Evolutionary conservation across 164 flowering plant species (phyloP).

Genomic region (Aristolochia contorta): DNA sequence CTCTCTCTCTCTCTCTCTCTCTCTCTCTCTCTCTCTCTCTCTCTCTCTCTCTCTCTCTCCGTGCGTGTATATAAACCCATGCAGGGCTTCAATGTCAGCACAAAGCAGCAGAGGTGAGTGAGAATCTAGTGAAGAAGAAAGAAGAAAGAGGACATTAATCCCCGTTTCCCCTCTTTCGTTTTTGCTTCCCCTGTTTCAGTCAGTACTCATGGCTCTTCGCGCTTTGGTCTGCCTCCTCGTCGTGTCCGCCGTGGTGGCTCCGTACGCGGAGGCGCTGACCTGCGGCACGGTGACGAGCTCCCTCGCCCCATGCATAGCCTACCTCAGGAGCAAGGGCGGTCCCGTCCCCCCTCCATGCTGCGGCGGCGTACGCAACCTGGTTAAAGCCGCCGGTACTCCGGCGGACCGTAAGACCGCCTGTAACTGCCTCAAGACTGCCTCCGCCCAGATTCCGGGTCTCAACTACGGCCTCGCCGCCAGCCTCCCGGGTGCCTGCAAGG

Average conservation of each 20-base stretch:
- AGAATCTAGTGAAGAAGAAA: too few relatives aligned
- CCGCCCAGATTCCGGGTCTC: neutral
- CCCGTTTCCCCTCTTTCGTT: too few relatives aligned
- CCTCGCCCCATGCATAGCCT: neutral
- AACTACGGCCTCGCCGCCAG: neutral
- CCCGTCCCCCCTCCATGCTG: neutral
- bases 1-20: too few relatives aligned
- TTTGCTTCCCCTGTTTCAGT: too few relatives aligned
- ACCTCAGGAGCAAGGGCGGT: neutral
- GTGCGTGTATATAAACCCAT: too few relatives aligned
- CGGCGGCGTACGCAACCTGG: neutral
- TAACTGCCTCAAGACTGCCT: neutral
- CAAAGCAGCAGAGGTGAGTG: too few relatives aligned
- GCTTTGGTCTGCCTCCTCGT: too few relatives aligned
- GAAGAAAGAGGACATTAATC: too few relatives aligned
- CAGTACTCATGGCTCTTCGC: too few relatives aligned
- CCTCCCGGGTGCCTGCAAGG: neutral
- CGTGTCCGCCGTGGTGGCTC: neutral
- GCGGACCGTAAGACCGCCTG: slow-evolving; percentile 1
- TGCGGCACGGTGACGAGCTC: neutral
- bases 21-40: too few relatives aligned
- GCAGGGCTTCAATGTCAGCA: too few relatives aligned
- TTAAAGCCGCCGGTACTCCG: neutral
- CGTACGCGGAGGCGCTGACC: neutral
- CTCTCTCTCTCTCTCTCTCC: too few relatives aligned